Base-by-base conservation (phyloP, 208 protist genomes). In the Acanthamoeba castellanii region DNA sequence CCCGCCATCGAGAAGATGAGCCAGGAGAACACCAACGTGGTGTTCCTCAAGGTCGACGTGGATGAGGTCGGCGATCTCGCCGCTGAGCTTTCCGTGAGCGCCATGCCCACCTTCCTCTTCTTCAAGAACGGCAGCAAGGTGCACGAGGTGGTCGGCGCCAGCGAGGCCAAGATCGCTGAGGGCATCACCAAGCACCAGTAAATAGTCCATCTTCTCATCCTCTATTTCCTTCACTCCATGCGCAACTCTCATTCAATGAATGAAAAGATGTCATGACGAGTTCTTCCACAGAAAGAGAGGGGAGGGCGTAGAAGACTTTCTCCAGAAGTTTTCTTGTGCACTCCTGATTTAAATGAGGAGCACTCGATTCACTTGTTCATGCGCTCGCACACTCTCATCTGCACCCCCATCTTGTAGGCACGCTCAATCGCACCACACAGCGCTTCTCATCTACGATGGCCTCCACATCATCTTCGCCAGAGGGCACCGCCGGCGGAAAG, bases 31-130 rank as follows among this genome's bases (percentile, higher is more conserved):
- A 14, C 37, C 30, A 68, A 97, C 66, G 96, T 95, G 14, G 85
- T 94, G 25, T 97, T 97, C 95, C 47, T 97, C 45, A 95, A 97
- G 78, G 81, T 96, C 8, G 95, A 97, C 95, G 95, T 97, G 13
- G 96, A 97, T 84, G 88, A 97, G 70, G 18, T 89, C 5, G 16
- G 87, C n/a, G 93, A 94, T 20, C 22, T 96, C 70, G 47, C 57
- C 34, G 45, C 25, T 14, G 76, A 92, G 27, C 30, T 11, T 32
- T 34, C 30, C 61, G 82, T 97, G 27, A 76, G 61, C 81, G 92
- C 76, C 42, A 96, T 97, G 94, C 96, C 96, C 72, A 97, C 95
- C 50, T 96, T 97, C 92, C n/a, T 81, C 82, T 96, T 96, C 89
- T 94, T 68, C 55, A 96, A 96, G 84, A 96, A 96, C 57, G 95